Conservation (phyloP, 768 basidiomycete species). For the Postia placenta region DNA sequence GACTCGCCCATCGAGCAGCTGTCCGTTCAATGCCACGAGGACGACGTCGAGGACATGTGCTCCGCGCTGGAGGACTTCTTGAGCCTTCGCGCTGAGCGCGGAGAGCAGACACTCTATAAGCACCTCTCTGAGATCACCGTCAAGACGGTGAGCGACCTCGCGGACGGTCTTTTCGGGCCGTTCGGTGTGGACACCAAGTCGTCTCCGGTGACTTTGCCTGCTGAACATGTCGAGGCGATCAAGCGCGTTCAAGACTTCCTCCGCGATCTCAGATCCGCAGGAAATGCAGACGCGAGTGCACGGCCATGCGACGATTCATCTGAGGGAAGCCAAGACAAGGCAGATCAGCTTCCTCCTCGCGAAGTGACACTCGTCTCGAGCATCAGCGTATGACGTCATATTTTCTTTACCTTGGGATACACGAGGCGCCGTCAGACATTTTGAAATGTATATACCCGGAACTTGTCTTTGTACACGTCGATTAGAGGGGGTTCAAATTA, state of each 20-base stretch:
- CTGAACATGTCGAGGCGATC: conserved; percentile 40
- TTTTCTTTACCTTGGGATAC: too few species aligned
- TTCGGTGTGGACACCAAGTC: conserved; percentile 1
- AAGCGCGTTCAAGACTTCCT: conserved; percentile 44
- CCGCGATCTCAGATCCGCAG: conserved; percentile 35
- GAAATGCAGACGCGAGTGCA: too few species aligned
- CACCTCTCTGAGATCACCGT: conserved; percentile 46
- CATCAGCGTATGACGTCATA: too few species aligned
- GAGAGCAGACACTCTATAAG: conserved; percentile 39
- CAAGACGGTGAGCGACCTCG: conserved; percentile 31
- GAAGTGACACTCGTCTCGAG: too few species aligned
- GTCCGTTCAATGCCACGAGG: conserved; percentile 53
- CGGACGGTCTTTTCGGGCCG: conserved; percentile 22
- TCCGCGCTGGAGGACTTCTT: conserved; percentile 52
- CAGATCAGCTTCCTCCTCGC: too few species aligned
- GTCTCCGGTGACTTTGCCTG: conserved; percentile 14
- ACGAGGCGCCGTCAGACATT: too few species aligned
- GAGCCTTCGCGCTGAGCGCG: conserved; percentile 42
- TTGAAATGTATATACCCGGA: too few species aligned
- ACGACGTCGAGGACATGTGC: conserved; percentile 59
- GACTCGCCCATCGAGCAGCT: conserved; percentile 54
- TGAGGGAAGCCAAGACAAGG: too few species aligned
- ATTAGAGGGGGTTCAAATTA: too few species aligned
- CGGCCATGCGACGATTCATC: too few species aligned
- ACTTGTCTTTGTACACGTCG: too few species aligned